phyloP scores from a whole-genome alignment of 2,329 filamentous ascomycete species.

The Nakataea oryzae region DNA sequence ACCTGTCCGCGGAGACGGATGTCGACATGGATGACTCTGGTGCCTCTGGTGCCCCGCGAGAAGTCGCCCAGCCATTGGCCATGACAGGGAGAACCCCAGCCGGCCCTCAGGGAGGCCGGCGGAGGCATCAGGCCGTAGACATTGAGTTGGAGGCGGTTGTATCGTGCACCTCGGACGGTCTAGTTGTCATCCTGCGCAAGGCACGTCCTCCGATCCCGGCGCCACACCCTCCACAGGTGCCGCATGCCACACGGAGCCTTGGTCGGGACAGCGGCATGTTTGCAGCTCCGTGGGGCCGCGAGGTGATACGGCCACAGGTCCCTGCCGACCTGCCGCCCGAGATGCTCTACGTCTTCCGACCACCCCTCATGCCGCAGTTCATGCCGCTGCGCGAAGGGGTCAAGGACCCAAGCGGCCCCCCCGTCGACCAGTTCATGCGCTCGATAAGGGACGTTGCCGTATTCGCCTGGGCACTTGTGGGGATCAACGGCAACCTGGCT shows the following conservation, averaged over 20 bases:
- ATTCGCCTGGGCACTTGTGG: slow-evolving; percentile 76
- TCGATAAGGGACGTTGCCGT: slow-evolving; percentile 77
- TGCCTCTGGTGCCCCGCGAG: not conserved
- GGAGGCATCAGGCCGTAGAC: slow-evolving; percentile 3
- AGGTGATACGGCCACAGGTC: slow-evolving; percentile 44
- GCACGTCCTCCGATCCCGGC: slow-evolving; percentile 61
- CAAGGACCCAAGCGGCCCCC: slow-evolving; percentile 39
- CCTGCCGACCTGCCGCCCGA: slow-evolving; percentile 22
- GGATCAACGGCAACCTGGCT: slow-evolving; percentile 67
- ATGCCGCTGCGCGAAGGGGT: slow-evolving; percentile 32
- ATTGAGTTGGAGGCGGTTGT: slow-evolving; percentile 83
- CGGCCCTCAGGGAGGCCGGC: too few relatives aligned
- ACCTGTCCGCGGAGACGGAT: slow-evolving; percentile 7
- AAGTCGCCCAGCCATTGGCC: too few relatives aligned
- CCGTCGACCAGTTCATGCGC: slow-evolving; percentile 57
- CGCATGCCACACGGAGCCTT: slow-evolving; percentile 35
- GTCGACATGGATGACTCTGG: slow-evolving; percentile 3
- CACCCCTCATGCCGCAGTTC: slow-evolving; percentile 29
- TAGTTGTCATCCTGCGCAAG: slow-evolving; percentile 70
- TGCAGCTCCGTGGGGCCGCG: slow-evolving; percentile 67
- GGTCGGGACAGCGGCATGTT: slow-evolving; percentile 44
- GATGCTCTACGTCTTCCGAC: slow-evolving; percentile 30
- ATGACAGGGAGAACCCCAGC: too few relatives aligned
- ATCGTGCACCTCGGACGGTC: slow-evolving; percentile 78
- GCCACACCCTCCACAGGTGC: slow-evolving; percentile 36